Percentiles rank a stretch among this genome's conserved stretches.
Conservation (phyloP, 441 rosid genomes). For the Geranium incanum region DNA sequence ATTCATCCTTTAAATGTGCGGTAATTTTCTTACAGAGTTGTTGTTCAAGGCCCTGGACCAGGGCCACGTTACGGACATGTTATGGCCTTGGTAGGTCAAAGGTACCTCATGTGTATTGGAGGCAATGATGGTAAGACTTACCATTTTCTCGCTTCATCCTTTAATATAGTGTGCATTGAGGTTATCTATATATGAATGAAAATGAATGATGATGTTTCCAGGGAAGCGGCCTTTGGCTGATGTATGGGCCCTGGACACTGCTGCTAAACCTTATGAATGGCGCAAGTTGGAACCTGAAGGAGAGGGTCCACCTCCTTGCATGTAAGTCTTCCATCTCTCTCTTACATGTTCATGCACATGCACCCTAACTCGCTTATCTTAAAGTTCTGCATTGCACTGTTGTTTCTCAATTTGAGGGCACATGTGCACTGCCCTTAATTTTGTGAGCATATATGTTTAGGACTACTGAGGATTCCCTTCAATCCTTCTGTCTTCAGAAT, state of each 20-base stretch:
- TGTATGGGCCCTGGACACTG: conserved; percentile 99
- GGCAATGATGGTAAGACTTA: conserved; percentile 71
- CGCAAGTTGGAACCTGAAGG: conserved; percentile 99
- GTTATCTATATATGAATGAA: not conserved
- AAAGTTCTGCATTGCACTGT: not conserved
- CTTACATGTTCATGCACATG: not conserved
- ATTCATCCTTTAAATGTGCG: conserved; percentile 19
- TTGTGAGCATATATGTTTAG: not conserved
- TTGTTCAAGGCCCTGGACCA: conserved; percentile 99
- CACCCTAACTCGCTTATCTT: not conserved
- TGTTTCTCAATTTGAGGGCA: not conserved
- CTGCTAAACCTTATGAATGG: conserved; percentile 99
- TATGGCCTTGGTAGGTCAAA: conserved; percentile 98
- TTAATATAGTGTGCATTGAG: conserved; percentile 11
- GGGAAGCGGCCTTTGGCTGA: conserved; percentile 97
- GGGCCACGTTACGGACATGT: conserved; percentile 99
- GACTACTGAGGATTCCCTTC: not conserved
- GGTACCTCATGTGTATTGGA: conserved; percentile 88
- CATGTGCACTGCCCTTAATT: not conserved
- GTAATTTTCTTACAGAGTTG: conserved; percentile 56
- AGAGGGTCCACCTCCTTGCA: conserved; percentile 99
- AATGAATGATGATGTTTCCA: conserved; percentile 21
- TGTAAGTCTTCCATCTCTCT: conserved; percentile 39
- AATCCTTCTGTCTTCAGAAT: not conserved
- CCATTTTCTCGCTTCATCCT: conserved; percentile 12